Base-by-base conservation (phyloP, 169 alveolate genomes). In the Babesia microti region DNA sequence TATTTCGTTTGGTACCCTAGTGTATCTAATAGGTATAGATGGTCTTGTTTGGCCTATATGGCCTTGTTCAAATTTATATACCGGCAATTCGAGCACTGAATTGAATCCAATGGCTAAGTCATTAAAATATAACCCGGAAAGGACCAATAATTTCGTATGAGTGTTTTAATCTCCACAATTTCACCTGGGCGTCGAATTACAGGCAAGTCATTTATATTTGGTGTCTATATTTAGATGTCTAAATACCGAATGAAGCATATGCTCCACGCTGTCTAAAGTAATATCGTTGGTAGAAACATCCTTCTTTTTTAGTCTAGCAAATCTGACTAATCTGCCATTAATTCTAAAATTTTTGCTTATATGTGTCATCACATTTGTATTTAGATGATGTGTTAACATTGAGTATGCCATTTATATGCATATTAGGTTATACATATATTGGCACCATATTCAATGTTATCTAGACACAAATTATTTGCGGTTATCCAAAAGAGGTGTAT, bases 91-190 rank as follows among this genome's bases (percentile, higher is more conserved):
- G 33, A 83, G 67, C n/a, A 63, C 58, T 41, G 78, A 49, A 56
- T 79, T 79, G 67, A 83, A 83, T 4, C 91, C 91, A 41, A 83
- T 87, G 23, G 88, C 91, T 29, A 68, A 46, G 9, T 15, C 19
- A 6, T 5, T 1, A 28, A 21, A n/a, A 11, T 11, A 17, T 9
- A n/a, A 68, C 80, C 80, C 48, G 88, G 88, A 23, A 69, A 72
- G 5, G 83, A 57, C 88, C 88, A 79, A 48, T 76, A 59, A 49
- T 78, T 73, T 41, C 74, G 54, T n/a, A 72, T 50, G 23, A 79
- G 33, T 4, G 82, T 79, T 14, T 58, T 26, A 24, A 78, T 46
- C 41, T 79, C 83, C 18, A 78, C 65, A 17, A 79, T 78, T 39
- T 76, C 85, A 18, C 88, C 88, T 12, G 88, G 88, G 26, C 88